Evolutionary conservation across 2,329 filamentous ascomycete genomes (phyloP).

Genomic region (Botrytis porri): DNA sequence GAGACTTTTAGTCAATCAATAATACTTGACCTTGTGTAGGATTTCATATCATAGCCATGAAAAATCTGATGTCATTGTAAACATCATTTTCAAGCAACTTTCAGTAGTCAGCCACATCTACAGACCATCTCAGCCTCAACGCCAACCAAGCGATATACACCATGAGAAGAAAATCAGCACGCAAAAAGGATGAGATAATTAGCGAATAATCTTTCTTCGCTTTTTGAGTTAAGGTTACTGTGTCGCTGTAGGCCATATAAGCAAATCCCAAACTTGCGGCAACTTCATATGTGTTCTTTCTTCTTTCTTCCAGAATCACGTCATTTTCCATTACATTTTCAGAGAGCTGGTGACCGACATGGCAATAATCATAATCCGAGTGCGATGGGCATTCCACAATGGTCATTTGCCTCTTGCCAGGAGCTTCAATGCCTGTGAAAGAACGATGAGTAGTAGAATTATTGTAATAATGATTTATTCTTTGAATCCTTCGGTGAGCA

Average conservation of each 20-base stretch:
- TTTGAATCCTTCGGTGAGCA: neutral
- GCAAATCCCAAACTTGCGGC: neutral
- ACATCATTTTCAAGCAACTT: conserved; percentile 1
- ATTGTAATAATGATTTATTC: neutral
- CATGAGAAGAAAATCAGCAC: neutral
- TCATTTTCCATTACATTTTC: neutral
- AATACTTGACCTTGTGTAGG: neutral
- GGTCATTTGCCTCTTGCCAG: neutral
- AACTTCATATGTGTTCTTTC: neutral
- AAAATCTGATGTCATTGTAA: conserved; percentile 1
- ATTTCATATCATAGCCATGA: neutral
- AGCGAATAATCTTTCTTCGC: neutral
- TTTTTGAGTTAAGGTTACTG: neutral
- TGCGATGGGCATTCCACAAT: neutral
- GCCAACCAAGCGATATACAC: neutral
- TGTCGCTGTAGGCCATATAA: neutral
- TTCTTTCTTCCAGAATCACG: neutral
- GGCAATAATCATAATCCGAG: neutral
- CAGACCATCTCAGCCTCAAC: neutral
- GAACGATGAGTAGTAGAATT: neutral
- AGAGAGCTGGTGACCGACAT: neutral
- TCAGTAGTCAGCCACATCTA: conserved; percentile 1
- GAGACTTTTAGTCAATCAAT: neutral
- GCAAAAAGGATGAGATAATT: neutral
- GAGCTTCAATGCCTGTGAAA: neutral